These are phyloP conservation scores for Lachnellula hyalina DNA, from an alignment of 2,329 filamentous ascomycete species.

Conservation along the genomic window DNA sequence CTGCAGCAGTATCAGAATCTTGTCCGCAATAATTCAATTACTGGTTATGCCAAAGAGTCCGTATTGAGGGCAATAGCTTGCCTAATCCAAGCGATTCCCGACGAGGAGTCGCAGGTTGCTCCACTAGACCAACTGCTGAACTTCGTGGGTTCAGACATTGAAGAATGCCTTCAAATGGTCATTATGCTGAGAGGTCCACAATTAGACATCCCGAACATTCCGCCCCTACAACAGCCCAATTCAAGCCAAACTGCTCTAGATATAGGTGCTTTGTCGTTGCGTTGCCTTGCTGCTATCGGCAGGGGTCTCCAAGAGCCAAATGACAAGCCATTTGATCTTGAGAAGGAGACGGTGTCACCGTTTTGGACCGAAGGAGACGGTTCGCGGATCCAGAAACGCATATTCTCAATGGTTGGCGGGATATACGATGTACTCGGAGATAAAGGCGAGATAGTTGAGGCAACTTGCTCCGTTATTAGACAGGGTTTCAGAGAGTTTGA, in stretches of 20 bases:
- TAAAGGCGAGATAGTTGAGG: constrained; percentile 64
- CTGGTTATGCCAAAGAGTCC: constrained; percentile 69
- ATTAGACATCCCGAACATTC: neutral
- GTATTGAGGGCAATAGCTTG: constrained; percentile 69
- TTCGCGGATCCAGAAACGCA: constrained; percentile 43
- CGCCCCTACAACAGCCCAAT: neutral
- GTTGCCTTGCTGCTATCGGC: constrained; percentile 65
- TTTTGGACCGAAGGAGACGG: constrained; percentile 47
- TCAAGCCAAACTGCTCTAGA: constrained; percentile 29
- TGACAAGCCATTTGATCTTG: constrained; percentile 64
- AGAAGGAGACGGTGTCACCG: constrained; percentile 40
- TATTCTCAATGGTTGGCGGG: constrained; percentile 46
- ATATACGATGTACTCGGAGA: constrained; percentile 48
- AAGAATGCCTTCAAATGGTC: constrained; percentile 31
- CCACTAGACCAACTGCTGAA: constrained; percentile 54
- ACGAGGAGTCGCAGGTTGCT: constrained; percentile 47
- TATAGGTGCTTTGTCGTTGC: constrained; percentile 44
- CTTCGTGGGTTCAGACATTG: constrained; percentile 59
- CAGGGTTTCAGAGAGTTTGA: constrained; percentile 70
- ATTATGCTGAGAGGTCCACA: neutral
- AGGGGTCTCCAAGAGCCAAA: constrained; percentile 65
- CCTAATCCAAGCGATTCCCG: constrained; percentile 66
- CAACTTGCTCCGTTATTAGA: constrained; percentile 65
- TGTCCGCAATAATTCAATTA: constrained; percentile 42
- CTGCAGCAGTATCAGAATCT: constrained; percentile 67